phyloP scores from a whole-genome alignment of 768 basidiomycete genomes.

The Hericium coralloides region DNA sequence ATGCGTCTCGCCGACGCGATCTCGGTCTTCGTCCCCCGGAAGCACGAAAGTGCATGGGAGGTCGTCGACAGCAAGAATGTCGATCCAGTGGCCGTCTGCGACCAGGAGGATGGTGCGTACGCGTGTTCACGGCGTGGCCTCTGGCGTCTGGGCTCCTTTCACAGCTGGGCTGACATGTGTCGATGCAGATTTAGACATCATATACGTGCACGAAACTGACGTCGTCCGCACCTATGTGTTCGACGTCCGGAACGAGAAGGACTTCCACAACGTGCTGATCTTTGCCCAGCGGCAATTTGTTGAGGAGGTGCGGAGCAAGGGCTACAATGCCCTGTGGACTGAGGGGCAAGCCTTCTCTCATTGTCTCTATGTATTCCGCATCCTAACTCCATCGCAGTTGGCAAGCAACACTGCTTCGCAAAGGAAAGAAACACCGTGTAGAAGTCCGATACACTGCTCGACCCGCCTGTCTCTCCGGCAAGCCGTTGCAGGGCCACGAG shows the following conservation, averaged over 20 bases:
- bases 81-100: slow-evolving; percentile 55
- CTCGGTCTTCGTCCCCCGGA: slow-evolving; percentile 38
- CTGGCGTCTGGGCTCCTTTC: not conserved
- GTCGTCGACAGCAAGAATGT: slow-evolving; percentile 61
- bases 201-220: slow-evolving; percentile 41
- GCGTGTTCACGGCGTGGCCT: not conserved
- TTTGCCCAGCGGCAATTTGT: slow-evolving; percentile 61
- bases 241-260: slow-evolving; percentile 40
- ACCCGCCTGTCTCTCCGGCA: slow-evolving; percentile 48
- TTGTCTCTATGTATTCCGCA: not conserved
- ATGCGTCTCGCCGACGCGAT: slow-evolving; percentile 16
- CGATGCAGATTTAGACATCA: slow-evolving; percentile 47
- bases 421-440: slow-evolving; percentile 51
- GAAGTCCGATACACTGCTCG: slow-evolving; percentile 64
- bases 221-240: slow-evolving; percentile 56
- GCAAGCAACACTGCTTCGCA: slow-evolving; percentile 56
- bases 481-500: slow-evolving; percentile 33
- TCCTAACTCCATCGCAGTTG: slow-evolving; percentile 35
- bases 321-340: slow-evolving; percentile 53
- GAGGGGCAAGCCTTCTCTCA: slow-evolving; percentile 44
- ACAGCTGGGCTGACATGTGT: not conserved
- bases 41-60: slow-evolving; percentile 60
- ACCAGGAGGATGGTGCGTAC: slow-evolving; percentile 46
- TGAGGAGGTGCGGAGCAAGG: slow-evolving; percentile 41
- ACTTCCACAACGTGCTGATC: slow-evolving; percentile 43